Conservation (phyloP, 768 basidiomycete genomes). For the Mycena filopes region DNA sequence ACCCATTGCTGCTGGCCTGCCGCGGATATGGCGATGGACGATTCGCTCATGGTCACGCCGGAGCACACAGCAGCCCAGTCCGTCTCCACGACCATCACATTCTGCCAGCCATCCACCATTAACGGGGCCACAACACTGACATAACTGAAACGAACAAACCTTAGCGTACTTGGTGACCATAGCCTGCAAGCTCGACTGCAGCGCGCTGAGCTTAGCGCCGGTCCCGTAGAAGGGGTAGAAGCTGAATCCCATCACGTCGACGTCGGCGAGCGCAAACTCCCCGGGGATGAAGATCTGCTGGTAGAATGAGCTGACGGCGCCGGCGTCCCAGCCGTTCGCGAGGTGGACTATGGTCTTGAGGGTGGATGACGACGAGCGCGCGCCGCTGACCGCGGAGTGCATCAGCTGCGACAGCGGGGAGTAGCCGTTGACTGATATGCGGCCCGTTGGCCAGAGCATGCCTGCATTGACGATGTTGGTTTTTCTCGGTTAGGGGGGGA, state of each 20-base stretch:
- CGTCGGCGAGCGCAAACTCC: conserved; percentile 56
- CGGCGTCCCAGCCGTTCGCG: conserved; percentile 69
- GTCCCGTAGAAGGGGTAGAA: conserved; percentile 75
- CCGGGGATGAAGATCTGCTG: conserved; percentile 63
- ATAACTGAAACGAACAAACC: conserved; percentile 38
- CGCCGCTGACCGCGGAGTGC: conserved; percentile 67
- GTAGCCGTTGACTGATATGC: conserved; percentile 63
- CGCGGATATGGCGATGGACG: conserved; percentile 57
- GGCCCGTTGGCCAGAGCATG: conserved; percentile 69
- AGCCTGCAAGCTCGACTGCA: conserved; percentile 61
- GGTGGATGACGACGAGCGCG: conserved; percentile 56
- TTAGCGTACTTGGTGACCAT: conserved; percentile 61
- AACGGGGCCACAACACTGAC: background rate
- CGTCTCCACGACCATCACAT: conserved; percentile 71
- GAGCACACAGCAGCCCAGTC: conserved; percentile 69
- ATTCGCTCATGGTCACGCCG: conserved; percentile 55
- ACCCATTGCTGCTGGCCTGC: conserved; percentile 67
- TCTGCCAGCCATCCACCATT: too few species aligned
- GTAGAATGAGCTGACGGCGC: conserved; percentile 59
- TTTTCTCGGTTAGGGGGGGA: too few species aligned
- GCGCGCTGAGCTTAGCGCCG: conserved; percentile 60
- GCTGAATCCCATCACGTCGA: conserved; percentile 71
- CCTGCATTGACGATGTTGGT: too few species aligned
- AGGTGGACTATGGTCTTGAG: conserved; percentile 67
- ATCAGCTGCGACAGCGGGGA: conserved; percentile 66